phyloP scores from a whole-genome alignment of 345 rosid species.

The Bruguiera parviflora region DNA sequence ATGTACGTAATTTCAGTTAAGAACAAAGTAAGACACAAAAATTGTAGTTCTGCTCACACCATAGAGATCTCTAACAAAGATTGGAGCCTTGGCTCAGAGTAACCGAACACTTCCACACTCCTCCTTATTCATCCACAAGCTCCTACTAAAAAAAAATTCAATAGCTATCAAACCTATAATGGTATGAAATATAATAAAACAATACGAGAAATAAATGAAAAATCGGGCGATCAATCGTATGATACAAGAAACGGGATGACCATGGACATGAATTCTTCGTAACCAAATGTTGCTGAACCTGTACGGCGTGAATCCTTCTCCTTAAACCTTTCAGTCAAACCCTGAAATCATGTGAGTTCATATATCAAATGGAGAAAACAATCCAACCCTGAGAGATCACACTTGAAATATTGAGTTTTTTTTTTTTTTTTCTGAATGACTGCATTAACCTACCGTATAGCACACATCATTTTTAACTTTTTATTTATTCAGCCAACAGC shows the following conservation, averaged over 20 bases:
- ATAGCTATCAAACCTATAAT: no score
- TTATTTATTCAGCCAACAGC: neutral
- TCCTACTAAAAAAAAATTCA: neutral
- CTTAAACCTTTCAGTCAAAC: conserved; percentile 66
- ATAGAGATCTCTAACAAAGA: neutral
- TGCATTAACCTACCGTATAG: no score
- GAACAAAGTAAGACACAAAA: neutral
- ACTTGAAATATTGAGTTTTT: neutral
- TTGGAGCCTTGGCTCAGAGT: neutral
- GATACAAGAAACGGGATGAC: conserved; percentile 59
- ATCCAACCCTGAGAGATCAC: neutral
- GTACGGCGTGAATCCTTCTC: conserved; percentile 49
- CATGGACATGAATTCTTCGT: conserved; percentile 56
- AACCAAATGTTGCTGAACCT: conserved; percentile 47
- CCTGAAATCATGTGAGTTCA: conserved; percentile 35
- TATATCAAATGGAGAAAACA: neutral
- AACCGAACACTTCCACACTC: neutral
- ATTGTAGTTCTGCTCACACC: neutral
- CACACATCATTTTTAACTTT: no score
- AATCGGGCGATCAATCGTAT: conserved; percentile 33
- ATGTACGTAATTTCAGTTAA: no score
- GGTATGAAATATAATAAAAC: neutral
- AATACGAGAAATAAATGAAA: neutral
- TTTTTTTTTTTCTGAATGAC: neutral
- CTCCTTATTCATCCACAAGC: neutral